A percentile compares a stretch with the other conserved stretches of the same genome.
phyloP scores from a whole-genome alignment of 1,284 basidiomycete genomes.

The Chondrostereum purpureum region DNA sequence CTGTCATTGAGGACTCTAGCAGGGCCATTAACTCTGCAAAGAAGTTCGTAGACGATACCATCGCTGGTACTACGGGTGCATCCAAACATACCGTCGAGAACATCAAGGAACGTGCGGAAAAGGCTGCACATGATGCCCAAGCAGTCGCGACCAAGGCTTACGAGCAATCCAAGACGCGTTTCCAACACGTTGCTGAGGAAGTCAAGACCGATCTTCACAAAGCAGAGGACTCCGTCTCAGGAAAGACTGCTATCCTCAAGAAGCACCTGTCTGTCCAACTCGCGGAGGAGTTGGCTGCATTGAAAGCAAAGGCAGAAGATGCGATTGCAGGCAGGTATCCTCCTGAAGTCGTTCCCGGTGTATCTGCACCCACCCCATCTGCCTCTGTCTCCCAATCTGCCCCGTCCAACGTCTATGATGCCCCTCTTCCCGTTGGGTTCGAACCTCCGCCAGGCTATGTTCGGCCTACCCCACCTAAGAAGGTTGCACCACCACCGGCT shows the following conservation, averaged over 20 bases:
- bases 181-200: conserved; percentile 37
- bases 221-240: conserved; percentile 29
- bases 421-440: conserved; percentile 81
- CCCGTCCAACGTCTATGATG: conserved; percentile 50
- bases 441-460: conserved; percentile 87
- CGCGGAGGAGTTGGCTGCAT: conserved; percentile 57
- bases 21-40: conserved; percentile 47
- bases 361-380: conserved; percentile 19
- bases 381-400: conserved; percentile 25
- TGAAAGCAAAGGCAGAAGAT: conserved; percentile 64
- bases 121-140: conserved; percentile 31
- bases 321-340: conserved; percentile 44
- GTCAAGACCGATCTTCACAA: conserved; percentile 48
- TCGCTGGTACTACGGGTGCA: conserved; percentile 29
- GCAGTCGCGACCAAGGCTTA: conserved; percentile 23
- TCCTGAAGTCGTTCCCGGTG: conserved; percentile 19
- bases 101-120: conserved; percentile 33
- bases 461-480: conserved; percentile 45
- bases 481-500: conserved; percentile 27
- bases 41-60: conserved; percentile 36
- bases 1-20: conserved; percentile 51
- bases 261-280: conserved; percentile 47
- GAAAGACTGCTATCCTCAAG: conserved; percentile 36
- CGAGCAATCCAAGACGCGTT: conserved; percentile 38
- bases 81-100: conserved; percentile 28